These are phyloP conservation scores for Nyssa sinensis DNA, from an alignment of 148 eudicot genomes.

Conservation along the genomic window DNA sequence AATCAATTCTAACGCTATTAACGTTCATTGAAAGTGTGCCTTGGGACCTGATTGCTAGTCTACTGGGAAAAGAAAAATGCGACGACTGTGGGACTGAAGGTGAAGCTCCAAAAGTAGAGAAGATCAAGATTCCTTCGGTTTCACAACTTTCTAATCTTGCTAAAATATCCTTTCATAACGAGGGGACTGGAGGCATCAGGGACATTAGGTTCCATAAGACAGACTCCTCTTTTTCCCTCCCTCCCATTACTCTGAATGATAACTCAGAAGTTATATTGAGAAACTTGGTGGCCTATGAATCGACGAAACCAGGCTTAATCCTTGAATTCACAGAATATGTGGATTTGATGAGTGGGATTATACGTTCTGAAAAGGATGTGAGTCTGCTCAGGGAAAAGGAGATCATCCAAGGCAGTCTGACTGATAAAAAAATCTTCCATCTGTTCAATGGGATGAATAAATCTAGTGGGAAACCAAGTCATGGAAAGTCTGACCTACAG, in stretches of 20 bases:
- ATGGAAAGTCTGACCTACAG: conserved; percentile 17
- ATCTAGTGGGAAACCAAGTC: conserved; percentile 13
- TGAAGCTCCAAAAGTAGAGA: conserved; percentile 21
- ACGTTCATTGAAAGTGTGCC: background rate
- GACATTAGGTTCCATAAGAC: conserved; percentile 3
- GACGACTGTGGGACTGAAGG: conserved; percentile 16
- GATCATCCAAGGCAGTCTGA: conserved; percentile 16
- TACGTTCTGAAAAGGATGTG: conserved; percentile 31
- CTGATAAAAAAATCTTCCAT: conserved; percentile 19
- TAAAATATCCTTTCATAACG: conserved; percentile 1
- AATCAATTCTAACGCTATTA: background rate
- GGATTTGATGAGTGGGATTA: conserved; percentile 42
- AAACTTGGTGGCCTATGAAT: conserved; percentile 25
- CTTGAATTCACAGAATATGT: conserved; percentile 32
- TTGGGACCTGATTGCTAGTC: background rate
- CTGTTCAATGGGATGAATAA: conserved; percentile 42
- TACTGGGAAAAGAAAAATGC: background rate
- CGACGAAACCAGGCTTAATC: conserved; percentile 12
- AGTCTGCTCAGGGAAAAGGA: conserved; percentile 23
- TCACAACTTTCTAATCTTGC: conserved; percentile 12
- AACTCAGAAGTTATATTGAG: no score
- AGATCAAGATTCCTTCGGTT: no score
- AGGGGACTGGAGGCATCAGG: conserved; percentile 11
- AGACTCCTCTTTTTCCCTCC: conserved; percentile 4
- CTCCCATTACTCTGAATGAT: background rate